A percentile compares a stretch with the other conserved stretches of the same genome.
phyloP scores from a whole-genome alignment of 192 early-diverging fungal genomes.

The Podila minutissima region DNA sequence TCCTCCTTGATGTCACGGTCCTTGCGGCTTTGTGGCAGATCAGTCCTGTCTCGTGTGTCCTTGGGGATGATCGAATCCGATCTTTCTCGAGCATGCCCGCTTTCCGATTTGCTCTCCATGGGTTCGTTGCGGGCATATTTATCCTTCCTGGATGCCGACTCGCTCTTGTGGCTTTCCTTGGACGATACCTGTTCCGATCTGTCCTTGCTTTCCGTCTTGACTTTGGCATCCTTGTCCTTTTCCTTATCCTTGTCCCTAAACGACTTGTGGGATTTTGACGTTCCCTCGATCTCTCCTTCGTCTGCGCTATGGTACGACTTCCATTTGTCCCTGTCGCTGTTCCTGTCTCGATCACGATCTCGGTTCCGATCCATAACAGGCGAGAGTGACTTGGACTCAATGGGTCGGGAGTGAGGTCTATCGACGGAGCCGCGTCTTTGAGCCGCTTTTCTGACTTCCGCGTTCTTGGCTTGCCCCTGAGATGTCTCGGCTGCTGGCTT shows the following conservation, averaged over 20 bases:
- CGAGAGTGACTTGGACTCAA: constrained; percentile 28
- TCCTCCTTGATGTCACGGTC: constrained; percentile 35
- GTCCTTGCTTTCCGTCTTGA: neutral
- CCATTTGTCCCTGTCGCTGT: constrained; percentile 5
- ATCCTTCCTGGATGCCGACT: constrained; percentile 20
- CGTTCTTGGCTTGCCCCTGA: neutral
- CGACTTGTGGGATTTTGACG: neutral
- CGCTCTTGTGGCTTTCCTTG: constrained; percentile 10
- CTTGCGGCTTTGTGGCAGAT: neutral
- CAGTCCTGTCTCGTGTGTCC: neutral
- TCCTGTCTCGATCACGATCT: neutral
- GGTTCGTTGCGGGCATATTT: neutral
- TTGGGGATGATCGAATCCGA: neutral
- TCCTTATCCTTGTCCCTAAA: constrained; percentile 9
- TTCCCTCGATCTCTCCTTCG: constrained; percentile 17
- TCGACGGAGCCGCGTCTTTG: constrained; percentile 6
- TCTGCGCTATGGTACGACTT: constrained; percentile 24
- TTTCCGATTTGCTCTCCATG: neutral
- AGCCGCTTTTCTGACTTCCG: neutral
- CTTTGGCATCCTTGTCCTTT: neutral
- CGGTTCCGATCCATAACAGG: constrained; percentile 17
- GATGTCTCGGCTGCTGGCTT: neutral
- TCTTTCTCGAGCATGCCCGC: neutral
- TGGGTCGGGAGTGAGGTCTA: neutral
- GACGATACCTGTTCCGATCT: neutral